A percentile compares a stretch with the other conserved stretches of the same genome.
These are phyloP conservation scores for Leishmania aethiopica DNA, from an alignment of 208 protist species.

Conservation along the genomic window DNA sequence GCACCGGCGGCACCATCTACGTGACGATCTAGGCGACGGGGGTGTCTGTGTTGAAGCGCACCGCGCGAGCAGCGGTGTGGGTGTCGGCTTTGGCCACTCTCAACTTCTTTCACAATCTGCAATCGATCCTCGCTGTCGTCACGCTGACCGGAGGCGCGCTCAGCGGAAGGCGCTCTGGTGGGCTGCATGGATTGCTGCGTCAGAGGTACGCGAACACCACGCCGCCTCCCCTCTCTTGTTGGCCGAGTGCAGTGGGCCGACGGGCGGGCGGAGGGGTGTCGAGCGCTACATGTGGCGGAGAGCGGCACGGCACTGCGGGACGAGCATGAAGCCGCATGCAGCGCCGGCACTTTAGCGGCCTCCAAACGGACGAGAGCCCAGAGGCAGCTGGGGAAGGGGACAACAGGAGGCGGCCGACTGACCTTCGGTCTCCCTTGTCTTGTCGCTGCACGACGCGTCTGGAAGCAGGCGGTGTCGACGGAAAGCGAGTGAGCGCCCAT, in stretches of 20 bases:
- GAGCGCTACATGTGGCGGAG: not conserved
- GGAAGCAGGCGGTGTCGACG: not conserved
- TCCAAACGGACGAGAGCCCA: not conserved
- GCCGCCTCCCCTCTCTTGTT: not conserved
- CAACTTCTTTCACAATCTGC: not conserved
- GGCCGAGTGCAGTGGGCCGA: not conserved
- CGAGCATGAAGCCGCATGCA: not conserved
- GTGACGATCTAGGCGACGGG: constrained; percentile 8
- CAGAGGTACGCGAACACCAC: not conserved
- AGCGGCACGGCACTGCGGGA: not conserved
- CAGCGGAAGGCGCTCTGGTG: not conserved
- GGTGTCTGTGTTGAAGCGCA: not conserved
- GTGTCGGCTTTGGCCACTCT: not conserved
- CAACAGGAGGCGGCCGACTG: not conserved
- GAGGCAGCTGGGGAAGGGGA: not conserved
- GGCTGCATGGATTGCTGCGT: not conserved
- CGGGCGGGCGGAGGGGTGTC: not conserved
- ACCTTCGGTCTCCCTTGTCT: not conserved
- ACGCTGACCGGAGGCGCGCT: not conserved
- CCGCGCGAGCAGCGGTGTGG: not conserved
- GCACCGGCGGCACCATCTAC: constrained; percentile 40
- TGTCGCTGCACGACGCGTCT: not conserved
- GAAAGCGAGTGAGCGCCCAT: not conserved
- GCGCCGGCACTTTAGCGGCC: not conserved
- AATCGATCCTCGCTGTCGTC: not conserved